These are phyloP conservation scores for Asterophora lycoperdoides DNA, from an alignment of 768 basidiomycete genomes.

Conservation along the genomic window DNA sequence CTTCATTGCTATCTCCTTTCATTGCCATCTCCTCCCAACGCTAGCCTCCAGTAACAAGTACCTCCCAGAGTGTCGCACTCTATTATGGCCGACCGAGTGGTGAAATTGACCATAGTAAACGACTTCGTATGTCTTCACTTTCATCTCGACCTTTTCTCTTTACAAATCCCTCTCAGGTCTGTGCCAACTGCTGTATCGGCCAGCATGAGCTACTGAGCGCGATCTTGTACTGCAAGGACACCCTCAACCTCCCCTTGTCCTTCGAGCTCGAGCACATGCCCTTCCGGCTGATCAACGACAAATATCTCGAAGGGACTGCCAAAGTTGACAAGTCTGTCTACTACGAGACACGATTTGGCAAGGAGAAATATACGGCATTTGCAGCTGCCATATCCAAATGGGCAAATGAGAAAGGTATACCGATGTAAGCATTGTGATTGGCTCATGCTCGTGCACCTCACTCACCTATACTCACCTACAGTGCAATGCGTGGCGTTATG, in stretches of 20 bases:
- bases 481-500: slow-evolving; percentile 56
- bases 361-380: slow-evolving; percentile 41
- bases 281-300: slow-evolving; percentile 41
- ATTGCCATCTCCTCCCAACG: not conserved
- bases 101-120: slow-evolving; percentile 45
- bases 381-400: slow-evolving; percentile 44
- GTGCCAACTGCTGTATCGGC: slow-evolving; percentile 49
- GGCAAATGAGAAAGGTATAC: slow-evolving; percentile 52
- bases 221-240: slow-evolving; percentile 44
- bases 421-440: slow-evolving; percentile 40
- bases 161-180: slow-evolving; percentile 29
- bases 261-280: slow-evolving; percentile 53
- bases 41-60: not conserved
- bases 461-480: slow-evolving; percentile 20
- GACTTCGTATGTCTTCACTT: slow-evolving; percentile 36
- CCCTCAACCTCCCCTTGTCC: slow-evolving; percentile 40
- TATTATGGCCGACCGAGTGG: slow-evolving; percentile 37
- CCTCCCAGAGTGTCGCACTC: slow-evolving; percentile 8
- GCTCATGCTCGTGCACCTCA: not conserved
- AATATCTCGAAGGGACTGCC: slow-evolving; percentile 33
- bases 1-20: slow-evolving; percentile 7
- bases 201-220: slow-evolving; percentile 51
- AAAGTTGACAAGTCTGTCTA: slow-evolving; percentile 40
- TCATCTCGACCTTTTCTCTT: slow-evolving; percentile 2
- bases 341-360: slow-evolving; percentile 46